Evolutionary conservation across 176 grass and related monocot genomes (phyloP), one percentile per base, ranked within the genome.

Genomic region (Chloris gayana): DNA sequence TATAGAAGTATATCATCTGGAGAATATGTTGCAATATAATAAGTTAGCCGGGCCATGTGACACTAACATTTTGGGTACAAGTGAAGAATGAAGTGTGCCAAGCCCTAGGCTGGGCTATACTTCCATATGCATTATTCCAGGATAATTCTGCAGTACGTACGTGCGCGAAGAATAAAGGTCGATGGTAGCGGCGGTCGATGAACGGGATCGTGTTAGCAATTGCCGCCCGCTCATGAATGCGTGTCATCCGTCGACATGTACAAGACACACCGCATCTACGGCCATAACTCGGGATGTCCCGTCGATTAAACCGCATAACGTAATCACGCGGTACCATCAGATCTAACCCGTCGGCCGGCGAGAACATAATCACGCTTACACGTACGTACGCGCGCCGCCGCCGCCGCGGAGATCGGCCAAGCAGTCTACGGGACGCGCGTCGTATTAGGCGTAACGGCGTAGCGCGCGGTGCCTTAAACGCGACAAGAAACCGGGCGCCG

Each of bases 171-270:
- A 63, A 62, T 11, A 45, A 46, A 76, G 3, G 14, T 37, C n/a
- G 31, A 60, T 21, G n/a, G 45, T 18, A 76, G 24, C 56, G 56
- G 14, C 74, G 56, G 49, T 12, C 58, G 41, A 78, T 49, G 59
- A 49, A 50, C 39, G 9, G n/a, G 58, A 61, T 61, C 24, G 11
- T 37, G 7, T 8, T 8, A 65, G 24, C 45, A 46, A 59, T 42
- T 32, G 32, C 56, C 12, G 25, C 70, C 14, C 41, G 71, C 34
- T 4, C 81, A 59, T 69, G 82, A 68, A 76, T 76, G 63, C 41
- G 9, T 7, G 24, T 5, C 22, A 14, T 67, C 19, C 26, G 4
- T 77, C 24, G 24, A 61, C 0, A 45, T 61, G 49, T 26, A 67
- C 41, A 35, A 22, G 64, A 44, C 73, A 21, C 49, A 2, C 44